These are phyloP conservation scores for Acrodontium crateriforme DNA, from an alignment of 2,329 filamentous ascomycete species.

Conservation along the genomic window DNA sequence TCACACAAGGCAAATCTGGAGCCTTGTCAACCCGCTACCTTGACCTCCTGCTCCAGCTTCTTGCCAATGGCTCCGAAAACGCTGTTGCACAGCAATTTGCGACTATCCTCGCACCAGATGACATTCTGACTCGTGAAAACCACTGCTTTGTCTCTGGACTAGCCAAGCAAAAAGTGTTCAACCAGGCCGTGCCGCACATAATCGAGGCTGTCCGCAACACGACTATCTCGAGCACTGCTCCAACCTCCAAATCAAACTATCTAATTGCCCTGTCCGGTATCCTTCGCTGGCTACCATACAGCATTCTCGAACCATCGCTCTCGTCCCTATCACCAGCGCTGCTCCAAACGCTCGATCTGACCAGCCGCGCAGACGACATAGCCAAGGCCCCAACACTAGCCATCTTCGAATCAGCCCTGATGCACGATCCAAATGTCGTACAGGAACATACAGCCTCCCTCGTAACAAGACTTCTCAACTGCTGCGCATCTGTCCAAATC, in stretches of 20 bases:
- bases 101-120: conserved; percentile 45
- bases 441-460: conserved; percentile 45
- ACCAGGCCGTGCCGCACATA: conserved; percentile 43
- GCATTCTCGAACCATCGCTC: conserved; percentile 46
- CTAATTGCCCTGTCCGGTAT: conserved; percentile 50
- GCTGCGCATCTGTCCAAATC: too few species aligned
- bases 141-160: conserved; percentile 48
- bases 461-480: conserved; percentile 42
- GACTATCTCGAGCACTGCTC: conserved; percentile 27
- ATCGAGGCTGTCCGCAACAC: conserved; percentile 36
- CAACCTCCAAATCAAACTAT: conserved; percentile 42
- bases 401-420: conserved; percentile 44
- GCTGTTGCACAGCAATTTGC: conserved; percentile 44
- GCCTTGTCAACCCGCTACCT: conserved; percentile 29
- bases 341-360: conserved; percentile 45
- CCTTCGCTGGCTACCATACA: conserved; percentile 44
- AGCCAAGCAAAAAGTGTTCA: conserved; percentile 51
- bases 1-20: conserved; percentile 39
- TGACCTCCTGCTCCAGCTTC: conserved; percentile 34
- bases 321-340: conserved; percentile 44
- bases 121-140: conserved; percentile 46
- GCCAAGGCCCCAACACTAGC: conserved; percentile 48
- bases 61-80: conserved; percentile 32
- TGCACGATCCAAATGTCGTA: conserved; percentile 39
- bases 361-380: conserved; percentile 28